Percentiles rank a stretch among this genome's conserved stretches.
Evolutionary conservation across 2,329 filamentous ascomycete species (phyloP).

Genomic region (Chrysosphaeria jannelii): DNA sequence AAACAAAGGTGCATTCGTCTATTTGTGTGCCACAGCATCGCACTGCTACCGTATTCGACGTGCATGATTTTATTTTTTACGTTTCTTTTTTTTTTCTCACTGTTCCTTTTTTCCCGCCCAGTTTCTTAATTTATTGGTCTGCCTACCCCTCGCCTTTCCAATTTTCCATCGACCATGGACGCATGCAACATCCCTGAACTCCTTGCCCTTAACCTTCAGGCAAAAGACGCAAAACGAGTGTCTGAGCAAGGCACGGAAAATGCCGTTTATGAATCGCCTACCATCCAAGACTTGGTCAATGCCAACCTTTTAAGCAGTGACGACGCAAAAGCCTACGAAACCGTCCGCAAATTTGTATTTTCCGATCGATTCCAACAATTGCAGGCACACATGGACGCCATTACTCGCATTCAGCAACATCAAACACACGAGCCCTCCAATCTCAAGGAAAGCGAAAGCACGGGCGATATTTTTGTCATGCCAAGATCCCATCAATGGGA

Average conservation of each 20-base stretch:
- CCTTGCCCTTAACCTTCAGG: constrained; percentile 21
- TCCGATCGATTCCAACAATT: neutral
- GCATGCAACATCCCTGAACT: constrained; percentile 21
- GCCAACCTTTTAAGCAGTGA: neutral
- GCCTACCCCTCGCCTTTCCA: neutral
- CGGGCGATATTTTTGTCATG: neutral
- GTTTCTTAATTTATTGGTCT: neutral
- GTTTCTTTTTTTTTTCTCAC: neutral
- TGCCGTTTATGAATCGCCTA: constrained; percentile 2
- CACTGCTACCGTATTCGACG: no score
- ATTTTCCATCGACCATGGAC: constrained; percentile 6
- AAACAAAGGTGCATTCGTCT: no score
- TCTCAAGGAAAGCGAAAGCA: neutral
- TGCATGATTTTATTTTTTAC: neutral
- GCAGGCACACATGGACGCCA: neutral
- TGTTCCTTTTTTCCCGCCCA: neutral
- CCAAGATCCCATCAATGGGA: constrained; percentile 1
- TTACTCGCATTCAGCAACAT: neutral
- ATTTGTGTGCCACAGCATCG: no score
- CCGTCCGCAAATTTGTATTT: constrained; percentile 1
- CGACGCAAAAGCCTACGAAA: constrained; percentile 1
- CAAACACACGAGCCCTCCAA: neutral
- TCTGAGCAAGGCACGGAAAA: constrained; percentile 21
- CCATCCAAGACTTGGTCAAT: constrained; percentile 1
- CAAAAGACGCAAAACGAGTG: constrained; percentile 16